phyloP scores from a whole-genome alignment of 1,284 basidiomycete genomes.

The Ganoderma lingzhi region DNA sequence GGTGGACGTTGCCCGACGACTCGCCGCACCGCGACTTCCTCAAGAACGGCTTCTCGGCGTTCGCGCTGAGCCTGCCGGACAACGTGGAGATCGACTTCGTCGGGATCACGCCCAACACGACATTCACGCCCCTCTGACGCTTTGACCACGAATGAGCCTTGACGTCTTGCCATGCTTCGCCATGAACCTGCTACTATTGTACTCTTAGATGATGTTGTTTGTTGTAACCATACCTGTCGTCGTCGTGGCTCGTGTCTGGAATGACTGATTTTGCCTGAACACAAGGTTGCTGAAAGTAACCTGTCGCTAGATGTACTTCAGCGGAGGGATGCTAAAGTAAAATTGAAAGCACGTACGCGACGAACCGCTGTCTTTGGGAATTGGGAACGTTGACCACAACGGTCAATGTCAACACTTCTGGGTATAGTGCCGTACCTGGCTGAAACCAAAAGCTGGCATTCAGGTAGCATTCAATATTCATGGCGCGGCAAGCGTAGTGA shows the following conservation, averaged over 20 bases:
- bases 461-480: too few species aligned
- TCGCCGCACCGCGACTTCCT: conserved; percentile 37
- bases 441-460: too few species aligned
- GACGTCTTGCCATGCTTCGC: not conserved
- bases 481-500: too few species aligned
- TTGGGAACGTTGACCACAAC: not conserved
- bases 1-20: conserved; percentile 40
- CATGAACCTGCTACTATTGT: not conserved
- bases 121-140: conserved; percentile 14
- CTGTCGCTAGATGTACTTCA: not conserved
- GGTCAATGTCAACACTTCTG: too few species aligned
- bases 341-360: not conserved
- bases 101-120: conserved; percentile 8
- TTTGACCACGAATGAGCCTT: not conserved
- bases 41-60: conserved; percentile 44
- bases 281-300: not conserved
- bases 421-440: too few species aligned
- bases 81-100: conserved; percentile 35
- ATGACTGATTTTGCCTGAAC: not conserved
- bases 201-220: not conserved
- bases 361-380: not conserved
- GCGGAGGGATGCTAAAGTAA: not conserved
- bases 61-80: conserved; percentile 40
- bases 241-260: not conserved
- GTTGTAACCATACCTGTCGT: conserved; percentile 1